Percentiles rank a stretch among this genome's conserved stretches.
Conservation (phyloP, 1,284 basidiomycete species). For the Puccinia triticina region DNA sequence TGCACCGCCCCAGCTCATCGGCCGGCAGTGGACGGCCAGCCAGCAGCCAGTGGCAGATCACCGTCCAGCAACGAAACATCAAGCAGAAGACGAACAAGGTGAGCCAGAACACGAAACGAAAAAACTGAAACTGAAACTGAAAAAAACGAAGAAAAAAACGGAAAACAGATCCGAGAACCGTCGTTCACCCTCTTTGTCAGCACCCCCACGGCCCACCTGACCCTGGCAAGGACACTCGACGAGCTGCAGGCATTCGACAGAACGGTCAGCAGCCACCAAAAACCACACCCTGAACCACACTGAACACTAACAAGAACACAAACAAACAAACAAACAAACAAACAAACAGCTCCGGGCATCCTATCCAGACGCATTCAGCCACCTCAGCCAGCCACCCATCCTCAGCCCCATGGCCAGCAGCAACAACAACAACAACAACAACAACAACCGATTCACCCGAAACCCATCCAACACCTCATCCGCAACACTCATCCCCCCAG, state of each 20-base stretch:
- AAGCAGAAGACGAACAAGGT: conserved; percentile 7
- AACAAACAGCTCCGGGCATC: conserved; percentile 24
- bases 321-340: no score
- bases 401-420: conserved; percentile 22
- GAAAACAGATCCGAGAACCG: conserved; percentile 38
- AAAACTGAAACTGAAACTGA: no score
- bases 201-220: conserved; percentile 39
- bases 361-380: conserved; percentile 28
- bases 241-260: conserved; percentile 25
- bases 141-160: no score
- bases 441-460: no score
- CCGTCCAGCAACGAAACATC: neutral
- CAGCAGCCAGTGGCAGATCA: conserved; percentile 5
- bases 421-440: neutral
- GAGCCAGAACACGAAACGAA: neutral
- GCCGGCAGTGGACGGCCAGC: no score
- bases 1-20: no score
- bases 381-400: conserved; percentile 26
- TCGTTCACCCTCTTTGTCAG: conserved; percentile 40
- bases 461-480: conserved; percentile 4
- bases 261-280: conserved; percentile 14
- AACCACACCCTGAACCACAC: no score
- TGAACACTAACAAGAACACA: no score
- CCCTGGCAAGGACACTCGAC: conserved; percentile 31
- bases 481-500: conserved; percentile 15